Conservation (phyloP, 129 eudicot species). For the Dittrichia graveolens region DNA sequence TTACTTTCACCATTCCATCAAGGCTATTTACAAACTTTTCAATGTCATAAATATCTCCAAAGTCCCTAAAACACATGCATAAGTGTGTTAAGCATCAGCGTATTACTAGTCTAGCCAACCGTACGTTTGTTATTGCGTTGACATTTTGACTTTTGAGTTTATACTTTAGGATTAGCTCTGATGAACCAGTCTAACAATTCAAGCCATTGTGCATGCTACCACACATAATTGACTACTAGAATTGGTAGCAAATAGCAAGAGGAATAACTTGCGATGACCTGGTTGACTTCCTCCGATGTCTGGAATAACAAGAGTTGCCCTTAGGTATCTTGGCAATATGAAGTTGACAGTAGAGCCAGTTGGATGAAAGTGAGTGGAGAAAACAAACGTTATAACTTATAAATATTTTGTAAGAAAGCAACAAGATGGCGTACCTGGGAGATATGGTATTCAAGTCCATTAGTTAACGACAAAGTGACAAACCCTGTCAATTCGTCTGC, state of each 20-base stretch:
- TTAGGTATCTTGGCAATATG: constrained; percentile 81
- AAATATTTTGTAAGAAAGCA: background rate
- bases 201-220: background rate
- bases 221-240: too few relatives aligned
- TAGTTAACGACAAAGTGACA: constrained; percentile 88
- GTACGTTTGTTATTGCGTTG: too few relatives aligned
- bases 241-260: too few relatives aligned
- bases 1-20: constrained; percentile 82
- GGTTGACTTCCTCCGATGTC: constrained; percentile 91
- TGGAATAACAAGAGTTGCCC: constrained; percentile 93
- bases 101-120: too few relatives aligned
- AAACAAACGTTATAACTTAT: background rate
- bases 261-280: constrained; percentile 85
- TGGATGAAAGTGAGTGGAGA: background rate
- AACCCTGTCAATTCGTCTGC: constrained; percentile 69
- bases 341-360: background rate
- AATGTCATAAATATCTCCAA: constrained; percentile 82
- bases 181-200: background rate
- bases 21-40: constrained; percentile 72
- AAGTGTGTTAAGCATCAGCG: too few relatives aligned
- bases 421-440: constrained; percentile 65
- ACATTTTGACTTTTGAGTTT: background rate
- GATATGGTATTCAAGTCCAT: constrained; percentile 95
- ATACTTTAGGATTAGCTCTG: background rate
- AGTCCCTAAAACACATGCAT: constrained; percentile 58